phyloP scores from a whole-genome alignment of 129 eudicot species.

The Chrysanthemum seticuspe region DNA sequence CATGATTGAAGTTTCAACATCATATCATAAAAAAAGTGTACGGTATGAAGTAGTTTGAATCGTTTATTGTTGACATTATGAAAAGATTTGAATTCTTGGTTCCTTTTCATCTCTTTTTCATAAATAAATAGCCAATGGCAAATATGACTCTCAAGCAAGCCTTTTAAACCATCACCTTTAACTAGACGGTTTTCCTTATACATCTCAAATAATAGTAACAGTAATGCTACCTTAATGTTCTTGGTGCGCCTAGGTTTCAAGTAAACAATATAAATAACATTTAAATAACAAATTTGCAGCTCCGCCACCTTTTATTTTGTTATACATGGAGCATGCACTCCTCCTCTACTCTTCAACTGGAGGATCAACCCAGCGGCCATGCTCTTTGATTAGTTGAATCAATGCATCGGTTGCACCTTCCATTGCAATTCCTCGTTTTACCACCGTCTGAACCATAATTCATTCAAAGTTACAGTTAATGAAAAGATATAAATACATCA shows the following conservation, averaged over 20 bases:
- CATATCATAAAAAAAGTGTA: no score
- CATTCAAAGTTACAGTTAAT: background rate
- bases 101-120: no score
- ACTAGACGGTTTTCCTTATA: background rate
- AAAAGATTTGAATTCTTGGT: no score
- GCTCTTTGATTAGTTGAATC: constrained; percentile 84
- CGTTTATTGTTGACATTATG: no score
- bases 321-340: background rate
- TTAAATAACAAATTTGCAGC: background rate
- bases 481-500: background rate
- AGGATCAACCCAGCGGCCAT: constrained; percentile 98
- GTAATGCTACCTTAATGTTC: constrained; percentile 9
- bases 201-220: constrained; percentile 6
- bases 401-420: constrained; percentile 88
- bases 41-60: no score
- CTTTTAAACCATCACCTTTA: no score
- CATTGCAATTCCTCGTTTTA: constrained; percentile 87
- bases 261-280: background rate
- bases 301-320: background rate
- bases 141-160: no score
- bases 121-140: no score
- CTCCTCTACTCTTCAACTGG: constrained; percentile 63
- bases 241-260: constrained; percentile 14
- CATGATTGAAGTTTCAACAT: no score
- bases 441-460: constrained; percentile 62